Evolutionary conservation across 169 alveolate species (phyloP), one percentile per base, ranked within the genome.

Genomic region (Eimeria mitis): DNA sequence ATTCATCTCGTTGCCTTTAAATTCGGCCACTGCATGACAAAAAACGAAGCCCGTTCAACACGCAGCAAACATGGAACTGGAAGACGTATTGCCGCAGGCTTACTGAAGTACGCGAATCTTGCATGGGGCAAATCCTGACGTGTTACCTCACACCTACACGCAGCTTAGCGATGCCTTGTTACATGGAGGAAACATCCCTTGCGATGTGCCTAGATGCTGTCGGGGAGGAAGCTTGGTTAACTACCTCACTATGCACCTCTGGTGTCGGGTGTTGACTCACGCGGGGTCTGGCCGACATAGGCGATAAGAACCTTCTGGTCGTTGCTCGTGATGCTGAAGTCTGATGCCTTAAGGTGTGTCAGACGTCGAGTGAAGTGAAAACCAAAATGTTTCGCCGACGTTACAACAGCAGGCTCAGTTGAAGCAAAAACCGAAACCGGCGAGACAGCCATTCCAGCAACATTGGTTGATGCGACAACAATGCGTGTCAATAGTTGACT

Each of bases 301-400:
- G 92, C 92, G 28, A 87, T 63, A 16, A 87, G 83, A 63, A 87
- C 81, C 65, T 87, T 87, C 61, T 87, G 92, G 44, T 87, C 73
- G 44, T 42, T 63, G 81, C 63, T 87, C 47, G 81, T 87, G 54
- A 87, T 63, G 81, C 81, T 87, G 81, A 87, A 87, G 31, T 87
- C 92, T 56, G 92, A 87, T 7, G 92, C 92, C 68, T 49, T 37
- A 23, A 87, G 81, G 79, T 87, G 92, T 1, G 92, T 34, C n/a
- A 87, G 81, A 40, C 83, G 78, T 42, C 92, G 78, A 47, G 92
- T 87, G 81, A 87, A 87, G 92, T 87, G 92, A 63, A 87, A 87
- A 25, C 92, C 92, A 87, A 87, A 87, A 71, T 87, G 92, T 40
- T 87, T 87, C 49, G 92, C 92, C 92, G 92, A 61, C 9, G 92